phyloP scores from a whole-genome alignment of 768 basidiomycete species.

The Scleroderma bovista region DNA sequence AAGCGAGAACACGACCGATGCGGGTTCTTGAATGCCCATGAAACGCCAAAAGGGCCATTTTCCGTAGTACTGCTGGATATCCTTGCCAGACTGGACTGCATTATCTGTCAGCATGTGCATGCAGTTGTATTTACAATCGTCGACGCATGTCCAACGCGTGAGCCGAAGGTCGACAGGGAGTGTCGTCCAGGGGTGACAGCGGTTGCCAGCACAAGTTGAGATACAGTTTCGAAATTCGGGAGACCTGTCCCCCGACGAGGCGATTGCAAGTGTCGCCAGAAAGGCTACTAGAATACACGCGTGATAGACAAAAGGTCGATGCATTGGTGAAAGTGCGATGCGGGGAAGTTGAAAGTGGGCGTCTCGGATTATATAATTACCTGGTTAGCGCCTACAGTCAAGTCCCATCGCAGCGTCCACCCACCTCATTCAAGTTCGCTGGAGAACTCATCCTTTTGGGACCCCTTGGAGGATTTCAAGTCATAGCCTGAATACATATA shows the following conservation, averaged over 20 bases:
- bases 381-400: background rate
- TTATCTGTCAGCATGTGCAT: slow-evolving; percentile 72
- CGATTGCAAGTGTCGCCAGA: slow-evolving; percentile 4
- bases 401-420: too few relatives aligned
- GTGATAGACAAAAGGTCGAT: slow-evolving; percentile 12
- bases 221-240: slow-evolving; percentile 33
- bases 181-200: slow-evolving; percentile 28
- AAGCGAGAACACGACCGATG: slow-evolving; percentile 86
- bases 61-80: slow-evolving; percentile 79
- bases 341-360: background rate
- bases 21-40: slow-evolving; percentile 90
- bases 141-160: slow-evolving; percentile 82
- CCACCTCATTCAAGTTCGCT: too few relatives aligned
- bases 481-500: too few relatives aligned
- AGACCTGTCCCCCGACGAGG: slow-evolving; percentile 32
- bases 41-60: slow-evolving; percentile 97
- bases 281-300: slow-evolving; percentile 14
- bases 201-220: slow-evolving; percentile 26
- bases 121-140: slow-evolving; percentile 87
- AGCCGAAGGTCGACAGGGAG: slow-evolving; percentile 54
- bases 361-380: background rate
- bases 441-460: too few relatives aligned
- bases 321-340: background rate
- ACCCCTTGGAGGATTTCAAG: too few relatives aligned
- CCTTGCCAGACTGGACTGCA: slow-evolving; percentile 36